Percentiles rank a stretch among this genome's conserved stretches.
These are phyloP conservation scores for Erucastrum elatum DNA, from an alignment of 345 rosid genomes.

Conservation along the genomic window DNA sequence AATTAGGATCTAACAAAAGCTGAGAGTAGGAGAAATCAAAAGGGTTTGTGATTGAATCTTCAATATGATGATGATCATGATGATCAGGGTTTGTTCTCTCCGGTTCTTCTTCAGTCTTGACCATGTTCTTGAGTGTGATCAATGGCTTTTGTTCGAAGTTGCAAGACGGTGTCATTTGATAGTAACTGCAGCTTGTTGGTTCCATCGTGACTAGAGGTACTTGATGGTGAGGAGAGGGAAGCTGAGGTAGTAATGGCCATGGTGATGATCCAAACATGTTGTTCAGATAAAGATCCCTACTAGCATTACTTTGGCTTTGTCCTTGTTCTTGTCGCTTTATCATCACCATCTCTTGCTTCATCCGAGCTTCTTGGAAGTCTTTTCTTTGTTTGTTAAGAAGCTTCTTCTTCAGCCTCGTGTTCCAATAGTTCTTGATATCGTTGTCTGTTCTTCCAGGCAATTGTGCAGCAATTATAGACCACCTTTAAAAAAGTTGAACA, in stretches of 20 bases:
- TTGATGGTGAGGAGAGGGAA: slow-evolving; percentile 30
- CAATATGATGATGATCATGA: slow-evolving; percentile 19
- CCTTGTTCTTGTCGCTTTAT: slow-evolving; percentile 44
- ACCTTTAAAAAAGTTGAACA: slow-evolving; percentile 41
- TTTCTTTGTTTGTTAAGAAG: slow-evolving; percentile 66
- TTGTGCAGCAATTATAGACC: slow-evolving; percentile 87
- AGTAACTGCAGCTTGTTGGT: slow-evolving; percentile 31
- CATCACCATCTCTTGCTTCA: slow-evolving; percentile 52
- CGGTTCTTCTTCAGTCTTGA: slow-evolving; percentile 34
- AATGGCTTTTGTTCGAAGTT: slow-evolving; percentile 31
- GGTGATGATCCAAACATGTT: slow-evolving; percentile 44
- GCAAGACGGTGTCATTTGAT: slow-evolving; percentile 28
- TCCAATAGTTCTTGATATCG: slow-evolving; percentile 84
- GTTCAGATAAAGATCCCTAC: slow-evolving; percentile 34
- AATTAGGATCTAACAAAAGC: slow-evolving; percentile 38
- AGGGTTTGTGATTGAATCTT: slow-evolving; percentile 33
- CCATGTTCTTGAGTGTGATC: slow-evolving; percentile 35
- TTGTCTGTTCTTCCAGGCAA: slow-evolving; percentile 82
- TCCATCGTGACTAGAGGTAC: slow-evolving; percentile 34
- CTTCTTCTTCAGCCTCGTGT: slow-evolving; percentile 78
- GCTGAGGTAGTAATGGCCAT: slow-evolving; percentile 45
- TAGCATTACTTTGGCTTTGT: slow-evolving; percentile 32
- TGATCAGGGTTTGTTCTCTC: slow-evolving; percentile 26
- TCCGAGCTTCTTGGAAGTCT: slow-evolving; percentile 45
- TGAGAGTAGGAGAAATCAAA: slow-evolving; percentile 43